Percentiles rank a stretch among this genome's conserved stretches.
phyloP scores from a whole-genome alignment of 257 asterid genomes.

The Salvia hispanica region DNA sequence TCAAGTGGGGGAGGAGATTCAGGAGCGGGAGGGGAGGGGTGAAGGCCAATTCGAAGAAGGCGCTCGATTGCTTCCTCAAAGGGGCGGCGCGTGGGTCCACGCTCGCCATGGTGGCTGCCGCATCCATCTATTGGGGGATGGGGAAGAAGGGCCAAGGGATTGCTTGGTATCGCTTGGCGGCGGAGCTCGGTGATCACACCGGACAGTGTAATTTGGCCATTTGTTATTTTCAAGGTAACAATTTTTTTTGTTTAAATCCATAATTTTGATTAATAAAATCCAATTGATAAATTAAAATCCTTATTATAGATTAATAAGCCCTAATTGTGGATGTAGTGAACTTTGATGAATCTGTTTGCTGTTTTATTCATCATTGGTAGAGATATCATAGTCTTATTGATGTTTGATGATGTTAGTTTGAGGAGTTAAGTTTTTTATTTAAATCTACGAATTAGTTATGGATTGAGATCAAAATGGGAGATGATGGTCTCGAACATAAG shows the following conservation, averaged over 20 bases:
- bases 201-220: conserved; percentile 91
- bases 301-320: too few species aligned
- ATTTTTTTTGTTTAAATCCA: background rate
- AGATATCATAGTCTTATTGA: background rate
- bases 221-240: conserved; percentile 68
- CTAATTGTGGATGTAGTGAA: background rate
- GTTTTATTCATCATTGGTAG: conserved; percentile 6
- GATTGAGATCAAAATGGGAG: background rate
- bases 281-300: too few species aligned
- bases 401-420: conserved; percentile 13
- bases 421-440: conserved; percentile 4
- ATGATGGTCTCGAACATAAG: background rate
- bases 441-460: background rate
- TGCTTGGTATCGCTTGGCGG: conserved; percentile 63
- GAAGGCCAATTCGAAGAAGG: conserved; percentile 53
- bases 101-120: conserved; percentile 92
- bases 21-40: conserved; percentile 87
- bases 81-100: conserved; percentile 97
- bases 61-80: conserved; percentile 65
- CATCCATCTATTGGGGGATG: conserved; percentile 76
- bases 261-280: too few species aligned
- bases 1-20: conserved; percentile 76
- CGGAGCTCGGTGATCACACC: conserved; percentile 75
- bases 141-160: conserved; percentile 68
- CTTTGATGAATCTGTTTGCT: background rate